Evolutionary conservation across 192 early-diverging fungal species (phyloP).

Genomic region (Allomyces arbusculus): DNA sequence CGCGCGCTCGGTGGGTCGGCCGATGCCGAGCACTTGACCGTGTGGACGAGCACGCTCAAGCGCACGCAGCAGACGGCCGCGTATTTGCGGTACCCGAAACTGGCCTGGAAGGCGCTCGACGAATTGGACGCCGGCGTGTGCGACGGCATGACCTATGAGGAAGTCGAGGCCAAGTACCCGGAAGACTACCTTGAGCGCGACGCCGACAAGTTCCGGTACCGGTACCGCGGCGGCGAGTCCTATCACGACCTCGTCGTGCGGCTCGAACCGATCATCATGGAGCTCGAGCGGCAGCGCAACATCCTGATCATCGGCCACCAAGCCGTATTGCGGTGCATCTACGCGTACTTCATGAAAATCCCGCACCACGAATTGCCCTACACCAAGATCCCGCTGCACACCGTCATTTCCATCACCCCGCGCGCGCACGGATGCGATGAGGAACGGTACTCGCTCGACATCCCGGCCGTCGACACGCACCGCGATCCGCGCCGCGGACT

Average conservation of each 20-base stretch:
- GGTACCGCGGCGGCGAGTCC: constrained; percentile 68
- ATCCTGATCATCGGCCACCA: constrained; percentile 96
- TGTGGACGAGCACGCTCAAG: constrained; percentile 94
- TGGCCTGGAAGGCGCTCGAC: constrained; percentile 95
- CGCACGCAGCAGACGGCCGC: constrained; percentile 80
- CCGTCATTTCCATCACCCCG: constrained; percentile 88
- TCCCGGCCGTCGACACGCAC: constrained; percentile 95
- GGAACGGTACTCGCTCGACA: constrained; percentile 80
- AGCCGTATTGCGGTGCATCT: constrained; percentile 89
- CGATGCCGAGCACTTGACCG: constrained; percentile 22
- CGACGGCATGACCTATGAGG: constrained; percentile 97
- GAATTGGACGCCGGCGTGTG: constrained; percentile 93
- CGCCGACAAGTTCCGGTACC: constrained; percentile 87
- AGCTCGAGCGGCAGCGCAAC: constrained; percentile 88
- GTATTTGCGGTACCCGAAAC: constrained; percentile 60
- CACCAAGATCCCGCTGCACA: constrained; percentile 95
- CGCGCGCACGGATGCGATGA: constrained; percentile 91
- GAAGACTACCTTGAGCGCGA: constrained; percentile 87
- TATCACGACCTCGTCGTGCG: constrained; percentile 90
- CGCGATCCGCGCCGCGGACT: constrained; percentile 13
- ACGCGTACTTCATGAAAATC: constrained; percentile 92
- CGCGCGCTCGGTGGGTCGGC: constrained; percentile 36
- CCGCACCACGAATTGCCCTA: constrained; percentile 91
- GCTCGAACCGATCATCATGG: constrained; percentile 97
- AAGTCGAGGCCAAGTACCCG: constrained; percentile 83